Evolutionary conservation across 345 rosid species (phyloP), one percentile per base, ranked within the genome.

Genomic region (Jatropha curcas): DNA sequence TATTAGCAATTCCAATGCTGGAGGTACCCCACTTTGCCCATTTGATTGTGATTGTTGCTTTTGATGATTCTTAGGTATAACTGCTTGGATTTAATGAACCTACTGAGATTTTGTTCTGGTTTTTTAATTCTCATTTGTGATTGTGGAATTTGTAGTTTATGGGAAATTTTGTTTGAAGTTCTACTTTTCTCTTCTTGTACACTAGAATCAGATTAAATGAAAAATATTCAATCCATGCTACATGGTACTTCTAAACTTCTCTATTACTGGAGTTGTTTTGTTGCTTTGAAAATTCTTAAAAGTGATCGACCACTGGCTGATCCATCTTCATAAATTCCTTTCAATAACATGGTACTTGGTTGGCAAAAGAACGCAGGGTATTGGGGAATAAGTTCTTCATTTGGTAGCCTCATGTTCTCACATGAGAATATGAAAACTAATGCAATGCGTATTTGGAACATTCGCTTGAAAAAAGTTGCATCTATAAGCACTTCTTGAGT

Each of bases 1-100:
- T 76, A 39, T 94, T 34, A 81, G 64, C 45, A 86, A 74, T 20
- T 43, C 80, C 12, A 81, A 86, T 46, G 86, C 86, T 61, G 94
- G 98, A 70, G 70, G 61, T 57, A 86, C 96, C 3, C 83, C 75
- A 5, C 92, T 87, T 71, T 94, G 97, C 67, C 98, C 98, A 31
- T 94, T 91, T 79, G 93, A 91, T 68, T 90, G 97, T 79, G 76
- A 84, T 43, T 90, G 97, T 82, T 92, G 97, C 78, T 86, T 88
- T 76, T 89, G 84, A 86, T 45, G 41, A 61, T 60, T n/a, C 25
- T n/a, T 11, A 11, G 6, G 9, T 19, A 28, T 28, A 30, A 59
- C 58, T 11, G 30, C 45, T 16, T 33, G 30, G 50, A 12, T 25
- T 27, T 25, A 33, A 13, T 53, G 27, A 5, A 52, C 19, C 14